phyloP scores from a whole-genome alignment of 2,329 filamentous ascomycete genomes.

The Alternaria sp. region DNA sequence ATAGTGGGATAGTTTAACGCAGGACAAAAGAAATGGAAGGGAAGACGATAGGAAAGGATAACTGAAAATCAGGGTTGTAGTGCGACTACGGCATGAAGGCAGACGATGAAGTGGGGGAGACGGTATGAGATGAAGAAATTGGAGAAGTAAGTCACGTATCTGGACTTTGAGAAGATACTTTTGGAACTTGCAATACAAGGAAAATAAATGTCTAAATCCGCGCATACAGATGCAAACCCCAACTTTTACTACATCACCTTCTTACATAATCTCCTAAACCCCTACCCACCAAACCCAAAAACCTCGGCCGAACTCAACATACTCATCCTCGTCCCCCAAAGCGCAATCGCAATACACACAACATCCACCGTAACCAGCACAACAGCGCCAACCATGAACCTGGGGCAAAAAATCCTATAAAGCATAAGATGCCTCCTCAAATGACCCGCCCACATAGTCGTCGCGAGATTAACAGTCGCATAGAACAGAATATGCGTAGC shows the following conservation, averaged over 20 bases:
- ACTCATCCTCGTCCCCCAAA: slow-evolving; percentile 78
- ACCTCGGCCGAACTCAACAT: slow-evolving; percentile 82
- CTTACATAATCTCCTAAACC: slow-evolving; percentile 57
- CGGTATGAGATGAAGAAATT: too few species aligned
- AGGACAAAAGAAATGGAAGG: neutral
- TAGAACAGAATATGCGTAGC: slow-evolving; percentile 83
- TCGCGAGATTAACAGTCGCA: slow-evolving; percentile 81
- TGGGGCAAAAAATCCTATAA: slow-evolving; percentile 89
- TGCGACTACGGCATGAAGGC: too few species aligned
- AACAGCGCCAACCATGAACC: slow-evolving; percentile 83
- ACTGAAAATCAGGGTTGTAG: too few species aligned
- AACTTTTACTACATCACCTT: neutral
- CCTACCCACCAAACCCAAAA: slow-evolving; percentile 74
- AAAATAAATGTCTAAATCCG: too few species aligned
- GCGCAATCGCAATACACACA: slow-evolving; percentile 72
- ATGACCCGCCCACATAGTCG: slow-evolving; percentile 89
- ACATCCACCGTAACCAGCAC: slow-evolving; percentile 80
- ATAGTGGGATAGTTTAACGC: too few species aligned
- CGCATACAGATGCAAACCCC: too few species aligned
- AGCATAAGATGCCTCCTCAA: slow-evolving; percentile 94
- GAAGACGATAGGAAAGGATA: neutral
- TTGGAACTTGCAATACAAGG: too few species aligned
- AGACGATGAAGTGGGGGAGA: too few species aligned
- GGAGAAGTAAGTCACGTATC: too few species aligned
- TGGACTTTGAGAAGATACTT: too few species aligned